phyloP scores from a whole-genome alignment of 2,329 filamentous ascomycete species.

The Sporothrix globosa region DNA sequence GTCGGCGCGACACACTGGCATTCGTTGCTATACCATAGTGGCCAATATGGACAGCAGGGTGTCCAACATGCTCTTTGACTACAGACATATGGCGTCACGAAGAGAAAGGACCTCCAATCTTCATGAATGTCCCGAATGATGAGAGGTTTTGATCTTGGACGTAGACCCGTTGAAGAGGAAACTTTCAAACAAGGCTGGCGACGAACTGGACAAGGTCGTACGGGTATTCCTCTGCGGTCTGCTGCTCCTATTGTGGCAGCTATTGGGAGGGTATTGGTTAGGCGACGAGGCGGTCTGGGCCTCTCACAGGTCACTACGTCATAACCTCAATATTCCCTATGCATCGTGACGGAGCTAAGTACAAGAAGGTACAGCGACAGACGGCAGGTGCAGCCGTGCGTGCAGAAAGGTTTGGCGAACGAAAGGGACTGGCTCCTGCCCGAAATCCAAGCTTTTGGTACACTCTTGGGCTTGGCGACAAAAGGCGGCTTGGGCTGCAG shows the following conservation, averaged over 20 bases:
- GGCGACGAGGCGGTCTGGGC: constrained; percentile 3
- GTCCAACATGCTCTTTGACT: background rate
- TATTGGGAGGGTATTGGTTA: background rate
- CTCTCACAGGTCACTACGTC: constrained; percentile 6
- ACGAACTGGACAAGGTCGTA: background rate
- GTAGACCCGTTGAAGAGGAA: background rate
- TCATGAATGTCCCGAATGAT: background rate
- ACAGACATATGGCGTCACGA: background rate
- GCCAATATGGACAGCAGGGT: background rate
- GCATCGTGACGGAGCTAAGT: background rate
- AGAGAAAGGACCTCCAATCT: background rate
- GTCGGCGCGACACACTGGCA: background rate
- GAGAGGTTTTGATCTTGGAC: background rate
- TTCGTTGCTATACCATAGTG: background rate
- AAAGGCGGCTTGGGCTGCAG: constrained; percentile 13
- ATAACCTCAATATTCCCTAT: background rate
- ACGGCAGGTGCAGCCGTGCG: background rate
- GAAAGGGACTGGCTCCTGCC: background rate
- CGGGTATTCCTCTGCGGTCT: background rate
- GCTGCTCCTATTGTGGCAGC: background rate
- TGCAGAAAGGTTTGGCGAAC: background rate
- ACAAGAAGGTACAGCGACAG: background rate
- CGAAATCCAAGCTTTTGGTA: constrained; percentile 5
- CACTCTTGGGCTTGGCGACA: background rate
- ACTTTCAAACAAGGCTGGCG: background rate